These are phyloP conservation scores for Populus tremula DNA, from an alignment of 345 rosid species.

Conservation along the genomic window DNA sequence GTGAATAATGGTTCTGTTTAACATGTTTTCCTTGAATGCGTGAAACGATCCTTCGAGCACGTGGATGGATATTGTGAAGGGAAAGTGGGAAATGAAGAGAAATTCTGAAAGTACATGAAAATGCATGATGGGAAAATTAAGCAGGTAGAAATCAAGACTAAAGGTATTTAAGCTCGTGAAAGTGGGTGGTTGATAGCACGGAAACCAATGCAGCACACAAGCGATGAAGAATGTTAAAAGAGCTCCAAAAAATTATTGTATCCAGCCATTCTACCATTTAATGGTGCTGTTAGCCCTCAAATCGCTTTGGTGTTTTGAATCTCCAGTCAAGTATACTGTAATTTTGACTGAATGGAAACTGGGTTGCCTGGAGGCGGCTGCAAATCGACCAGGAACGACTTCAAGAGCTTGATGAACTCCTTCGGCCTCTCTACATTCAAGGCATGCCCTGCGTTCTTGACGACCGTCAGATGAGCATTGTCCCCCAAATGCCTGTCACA, in stretches of 20 bases:
- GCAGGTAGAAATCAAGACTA: neutral
- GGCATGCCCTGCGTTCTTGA: conserved; percentile 67
- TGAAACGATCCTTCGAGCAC: neutral
- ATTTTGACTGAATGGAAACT: neutral
- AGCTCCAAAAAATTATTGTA: neutral
- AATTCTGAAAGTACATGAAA: neutral
- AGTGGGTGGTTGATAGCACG: neutral
- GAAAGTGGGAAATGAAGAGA: neutral
- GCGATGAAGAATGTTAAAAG: neutral
- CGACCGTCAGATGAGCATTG: conserved; percentile 46
- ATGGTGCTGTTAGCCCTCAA: neutral
- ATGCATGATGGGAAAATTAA: neutral
- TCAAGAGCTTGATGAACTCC: conserved; percentile 43
- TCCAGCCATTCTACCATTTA: neutral
- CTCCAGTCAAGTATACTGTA: neutral
- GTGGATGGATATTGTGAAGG: neutral
- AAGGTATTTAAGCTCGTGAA: neutral
- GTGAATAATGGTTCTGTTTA: too few relatives aligned
- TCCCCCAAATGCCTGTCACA: conserved; percentile 54
- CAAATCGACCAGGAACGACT: conserved; percentile 44
- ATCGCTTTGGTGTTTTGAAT: neutral
- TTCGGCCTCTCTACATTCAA: conserved; percentile 55
- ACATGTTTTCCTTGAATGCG: neutral
- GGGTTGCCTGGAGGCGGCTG: conserved; percentile 13
- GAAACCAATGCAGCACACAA: neutral